Percentiles rank a stretch among this genome's conserved stretches.
Conservation (phyloP, 169 alveolate species). For the Eimeria acervulina region DNA sequence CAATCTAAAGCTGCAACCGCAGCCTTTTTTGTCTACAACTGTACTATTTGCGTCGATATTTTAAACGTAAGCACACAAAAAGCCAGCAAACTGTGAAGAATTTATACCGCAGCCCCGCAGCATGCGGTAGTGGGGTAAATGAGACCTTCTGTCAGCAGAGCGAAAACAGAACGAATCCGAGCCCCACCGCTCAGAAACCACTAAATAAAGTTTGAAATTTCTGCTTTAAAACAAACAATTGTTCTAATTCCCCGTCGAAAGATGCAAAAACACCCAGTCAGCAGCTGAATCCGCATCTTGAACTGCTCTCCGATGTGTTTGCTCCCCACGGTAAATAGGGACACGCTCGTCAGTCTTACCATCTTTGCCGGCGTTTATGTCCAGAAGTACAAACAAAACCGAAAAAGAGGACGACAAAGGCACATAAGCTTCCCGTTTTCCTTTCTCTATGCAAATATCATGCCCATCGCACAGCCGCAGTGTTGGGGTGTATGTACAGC, state of each 20-base stretch:
- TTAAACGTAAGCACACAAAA: not conserved
- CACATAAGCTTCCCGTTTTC: not conserved
- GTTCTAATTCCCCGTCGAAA: not conserved
- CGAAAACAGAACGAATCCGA: not conserved
- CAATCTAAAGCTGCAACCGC: not conserved
- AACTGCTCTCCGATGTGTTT: not conserved
- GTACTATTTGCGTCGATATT: not conserved
- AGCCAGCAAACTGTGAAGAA: not conserved
- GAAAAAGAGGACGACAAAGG: conserved; percentile 16
- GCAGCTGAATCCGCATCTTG: not conserved
- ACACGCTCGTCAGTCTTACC: not conserved
- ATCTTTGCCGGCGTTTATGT: not conserved
- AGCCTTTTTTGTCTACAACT: not conserved
- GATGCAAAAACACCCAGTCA: not conserved
- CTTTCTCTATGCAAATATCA: not conserved
- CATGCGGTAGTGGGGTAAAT: not conserved
- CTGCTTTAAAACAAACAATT: not conserved
- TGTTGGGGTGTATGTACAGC: conserved; percentile 32
- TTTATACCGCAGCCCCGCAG: not conserved
- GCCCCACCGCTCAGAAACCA: not conserved
- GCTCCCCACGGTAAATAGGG: not conserved
- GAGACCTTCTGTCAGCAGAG: not conserved
- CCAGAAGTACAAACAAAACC: not conserved
- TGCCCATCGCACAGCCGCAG: not conserved
- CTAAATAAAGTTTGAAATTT: not conserved